Percentiles rank a stretch among this genome's conserved stretches.
phyloP scores from a whole-genome alignment of 306 rosid species.

The Biancaea sappan region DNA sequence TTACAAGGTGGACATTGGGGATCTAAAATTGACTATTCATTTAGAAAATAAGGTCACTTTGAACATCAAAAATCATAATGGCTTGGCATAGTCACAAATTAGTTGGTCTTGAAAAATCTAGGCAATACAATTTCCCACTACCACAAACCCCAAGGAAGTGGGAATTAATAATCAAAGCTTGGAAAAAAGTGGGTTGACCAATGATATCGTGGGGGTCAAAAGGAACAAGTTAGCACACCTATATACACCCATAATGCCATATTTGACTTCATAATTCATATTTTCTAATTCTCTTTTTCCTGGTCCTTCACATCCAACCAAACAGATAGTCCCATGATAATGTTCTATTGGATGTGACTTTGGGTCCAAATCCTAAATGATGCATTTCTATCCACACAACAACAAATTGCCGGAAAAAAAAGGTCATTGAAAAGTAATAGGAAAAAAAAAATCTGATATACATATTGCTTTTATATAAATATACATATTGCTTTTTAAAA shows the following conservation, averaged over 20 bases:
- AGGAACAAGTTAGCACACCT: constrained; percentile 36
- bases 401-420: too few species aligned
- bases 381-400: background rate
- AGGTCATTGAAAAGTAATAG: too few species aligned
- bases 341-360: constrained; percentile 34
- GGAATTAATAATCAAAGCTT: constrained; percentile 18
- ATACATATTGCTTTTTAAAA: too few species aligned
- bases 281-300: background rate
- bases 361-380: constrained; percentile 10
- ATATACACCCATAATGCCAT: constrained; percentile 10
- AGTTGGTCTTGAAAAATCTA: background rate
- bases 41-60: background rate
- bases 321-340: constrained; percentile 23
- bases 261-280: constrained; percentile 28
- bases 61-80: background rate
- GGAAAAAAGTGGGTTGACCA: constrained; percentile 38
- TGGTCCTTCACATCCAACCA: constrained; percentile 31
- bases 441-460: too few species aligned
- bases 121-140: background rate
- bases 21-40: background rate
- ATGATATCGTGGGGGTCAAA: constrained; percentile 28
- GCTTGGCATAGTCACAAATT: background rate
- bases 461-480: too few species aligned
- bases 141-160: constrained; percentile 31
- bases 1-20: background rate